Conservation (phyloP, 805 yeast genomes). For the Jamesozyma spencerorum region DNA sequence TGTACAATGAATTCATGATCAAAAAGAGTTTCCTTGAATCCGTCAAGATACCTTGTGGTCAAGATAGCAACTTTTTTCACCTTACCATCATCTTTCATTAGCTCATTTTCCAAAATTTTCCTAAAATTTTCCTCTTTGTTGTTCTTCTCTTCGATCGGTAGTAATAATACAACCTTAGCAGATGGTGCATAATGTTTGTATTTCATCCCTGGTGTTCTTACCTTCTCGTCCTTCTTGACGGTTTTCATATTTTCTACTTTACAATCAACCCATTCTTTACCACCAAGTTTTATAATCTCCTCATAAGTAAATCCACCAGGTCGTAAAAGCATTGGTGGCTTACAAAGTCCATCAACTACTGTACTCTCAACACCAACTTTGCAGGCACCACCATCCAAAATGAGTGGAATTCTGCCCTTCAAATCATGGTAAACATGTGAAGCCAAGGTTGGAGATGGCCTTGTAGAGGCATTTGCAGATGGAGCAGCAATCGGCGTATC, state of each 20-base stretch:
- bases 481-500: conserved; percentile 95
- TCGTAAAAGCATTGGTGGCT: conserved; percentile 79
- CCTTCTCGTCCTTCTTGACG: conserved; percentile 51
- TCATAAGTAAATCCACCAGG: conserved; percentile 93
- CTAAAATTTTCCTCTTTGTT: conserved; percentile 23
- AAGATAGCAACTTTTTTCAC: conserved; percentile 43
- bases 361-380: conserved; percentile 89
- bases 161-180: conserved; percentile 67
- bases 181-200: conserved; percentile 90
- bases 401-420: conserved; percentile 67
- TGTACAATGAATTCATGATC: conserved; percentile 10
- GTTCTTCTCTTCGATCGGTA: conserved; percentile 34
- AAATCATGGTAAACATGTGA: conserved; percentile 76
- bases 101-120: conserved; percentile 14
- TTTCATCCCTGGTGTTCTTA: conserved; percentile 95
- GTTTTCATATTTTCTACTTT: conserved; percentile 58
- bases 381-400: conserved; percentile 86
- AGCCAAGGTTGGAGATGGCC: conserved; percentile 90
- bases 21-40: not conserved
- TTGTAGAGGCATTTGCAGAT: conserved; percentile 91
- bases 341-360: conserved; percentile 79
- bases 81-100: conserved; percentile 6
- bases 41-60: conserved; percentile 29
- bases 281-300: conserved; percentile 57
- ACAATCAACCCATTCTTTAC: conserved; percentile 55